Base-by-base conservation (phyloP, 345 rosid genomes). In the Murraya paniculata region DNA sequence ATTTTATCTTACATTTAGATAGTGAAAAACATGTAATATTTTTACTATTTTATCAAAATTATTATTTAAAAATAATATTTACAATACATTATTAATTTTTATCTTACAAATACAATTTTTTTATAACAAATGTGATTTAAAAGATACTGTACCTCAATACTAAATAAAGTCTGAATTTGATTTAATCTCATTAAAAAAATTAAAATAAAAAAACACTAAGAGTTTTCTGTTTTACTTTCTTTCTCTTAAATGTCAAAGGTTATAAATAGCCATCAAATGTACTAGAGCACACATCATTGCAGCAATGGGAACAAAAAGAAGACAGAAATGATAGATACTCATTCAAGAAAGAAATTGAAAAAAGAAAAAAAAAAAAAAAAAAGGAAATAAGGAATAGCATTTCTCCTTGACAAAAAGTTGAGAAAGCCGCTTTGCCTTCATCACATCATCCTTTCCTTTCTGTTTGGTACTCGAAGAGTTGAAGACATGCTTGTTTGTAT, bases 251-350 rank as follows among this genome's bases (percentile, higher is more conserved):
- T 18, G 21, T 45, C 22, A 73, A 58, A 35, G 58, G 30, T 41
- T 2, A 38, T 39, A 60, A 59, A 38, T 33, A 11, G 36, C 36
- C 77, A 73, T 59, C 68, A 59, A 59, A 59, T 62, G 68, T 74
- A 68, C 16, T n/a, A 3, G 22, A 39, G 48, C 2, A 33, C 2
- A 10, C 65, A 76, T 72, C 68, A 77, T 83, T 64, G 68, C 85
- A 39, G 18, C 61, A 72, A 79, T 50, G 27, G 79, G 31, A 72
- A 38, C 57, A 76, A 72, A 65, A 79, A 67, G 62, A 68, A 36
- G 25, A 68, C 36, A 59, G 72, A 33, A 56, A 68, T 76, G 45
- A 72, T 79, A 57, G 16, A 60, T 36, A 59, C 57, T 48, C 64
- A 65, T 57, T 45, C 4, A 4, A 3, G 33, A 1, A 31, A 31